Evolutionary conservation across 441 rosid species (phyloP), one percentile per base, ranked within the genome.

Genomic region (Kokia cookei): DNA sequence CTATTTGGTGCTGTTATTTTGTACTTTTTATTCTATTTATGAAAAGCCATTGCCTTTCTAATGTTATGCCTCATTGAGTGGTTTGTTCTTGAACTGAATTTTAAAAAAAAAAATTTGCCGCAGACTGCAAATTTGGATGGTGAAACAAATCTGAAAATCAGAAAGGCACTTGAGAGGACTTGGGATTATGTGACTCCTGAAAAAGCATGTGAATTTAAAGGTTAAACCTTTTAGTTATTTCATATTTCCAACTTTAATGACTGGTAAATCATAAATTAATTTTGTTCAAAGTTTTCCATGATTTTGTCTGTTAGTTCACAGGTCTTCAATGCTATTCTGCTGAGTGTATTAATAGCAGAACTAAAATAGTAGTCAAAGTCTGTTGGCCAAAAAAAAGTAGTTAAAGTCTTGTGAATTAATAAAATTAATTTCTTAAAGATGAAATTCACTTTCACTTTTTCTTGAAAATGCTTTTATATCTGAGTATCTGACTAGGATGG

Each of bases 71-170:
- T 73, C 50, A 37, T 60, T 63, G 19, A 37, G 57, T 73, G 27
- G 12, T 66, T 66, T 29, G 17, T 43, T 27, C 22, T 1, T 17
- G 13, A 61, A 47, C 17, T 2, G 19, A 12, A 40, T 8, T 45
- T 66, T 58, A 70, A 2, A 50, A 65, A 0, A 7, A 37, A 29
- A 37, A 37, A 37, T 78, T 73, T 82, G 24, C 32, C 78, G 82
- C 84, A 96, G 99, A 94, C 99, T 74, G 94, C 99, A 77, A 96
- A 96, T 82, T 90, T 96, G 84, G 98, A 96, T 69, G 99, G 99
- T 35, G 99, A 96, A 90, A 96, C 99, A 79, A 96, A 94, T 87
- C 85, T 96, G 81, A 96, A 96, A 87, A 96, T 96, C 66, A 90
- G 99, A 84, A 96, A 94, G 87, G 99, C 95, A 24, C 86, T 96